Evolutionary conservation across 805 yeast species (phyloP).

Genomic region (Kodamaea kaohsiungensis): DNA sequence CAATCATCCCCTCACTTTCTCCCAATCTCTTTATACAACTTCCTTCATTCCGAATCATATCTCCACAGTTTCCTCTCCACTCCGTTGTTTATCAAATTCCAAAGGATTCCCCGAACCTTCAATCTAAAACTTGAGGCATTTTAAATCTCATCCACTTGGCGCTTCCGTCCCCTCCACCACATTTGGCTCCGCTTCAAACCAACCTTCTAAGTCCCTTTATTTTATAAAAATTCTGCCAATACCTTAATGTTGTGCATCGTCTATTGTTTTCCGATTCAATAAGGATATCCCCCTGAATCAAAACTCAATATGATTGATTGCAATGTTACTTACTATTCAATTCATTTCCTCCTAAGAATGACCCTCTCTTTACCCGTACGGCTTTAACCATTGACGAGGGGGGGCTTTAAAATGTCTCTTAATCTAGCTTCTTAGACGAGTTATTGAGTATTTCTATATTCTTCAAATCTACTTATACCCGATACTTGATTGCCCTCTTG

Average conservation of each 20-base stretch:
- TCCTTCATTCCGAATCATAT: background rate
- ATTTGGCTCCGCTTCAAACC: background rate
- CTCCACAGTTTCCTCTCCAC: background rate
- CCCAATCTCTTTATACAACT: background rate
- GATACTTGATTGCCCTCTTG: no score
- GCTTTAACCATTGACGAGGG: no score
- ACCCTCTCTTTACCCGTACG: background rate
- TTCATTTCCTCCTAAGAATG: background rate
- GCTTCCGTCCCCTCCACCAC: background rate
- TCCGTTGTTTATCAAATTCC: background rate
- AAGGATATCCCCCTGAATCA: background rate
- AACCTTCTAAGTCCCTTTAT: background rate
- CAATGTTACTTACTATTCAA: no score
- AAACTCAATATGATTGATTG: no score
- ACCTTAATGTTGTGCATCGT: background rate
- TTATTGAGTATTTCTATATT: no score
- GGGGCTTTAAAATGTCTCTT: background rate
- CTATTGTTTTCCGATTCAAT: background rate
- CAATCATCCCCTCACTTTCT: background rate
- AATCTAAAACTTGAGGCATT: background rate
- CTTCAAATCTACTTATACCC: background rate
- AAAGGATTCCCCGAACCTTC: background rate
- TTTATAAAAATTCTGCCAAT: background rate
- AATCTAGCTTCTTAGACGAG: background rate
- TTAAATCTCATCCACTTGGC: background rate